Evolutionary conservation across 2,329 filamentous ascomycete species (phyloP).

Genomic region (Trichoderma lentiforme): DNA sequence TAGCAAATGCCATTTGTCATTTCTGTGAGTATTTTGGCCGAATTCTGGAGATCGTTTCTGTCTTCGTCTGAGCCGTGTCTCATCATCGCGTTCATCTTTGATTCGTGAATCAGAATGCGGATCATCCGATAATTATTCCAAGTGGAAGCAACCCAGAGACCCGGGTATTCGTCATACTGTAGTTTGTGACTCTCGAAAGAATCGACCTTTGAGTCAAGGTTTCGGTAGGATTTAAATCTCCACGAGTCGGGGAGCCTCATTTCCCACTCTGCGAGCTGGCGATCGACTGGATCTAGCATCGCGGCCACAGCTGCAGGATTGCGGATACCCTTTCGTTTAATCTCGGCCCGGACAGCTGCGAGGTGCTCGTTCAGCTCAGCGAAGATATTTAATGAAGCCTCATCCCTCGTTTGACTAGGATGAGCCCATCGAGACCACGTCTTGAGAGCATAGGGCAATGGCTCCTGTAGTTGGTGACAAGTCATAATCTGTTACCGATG

Average conservation of each 20-base stretch:
- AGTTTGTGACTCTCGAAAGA: not conserved
- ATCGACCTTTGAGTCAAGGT: not conserved
- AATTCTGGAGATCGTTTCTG: conserved; percentile 7
- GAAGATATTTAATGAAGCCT: not conserved
- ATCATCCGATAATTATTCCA: not conserved
- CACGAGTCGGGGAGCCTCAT: not conserved
- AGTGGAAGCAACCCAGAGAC: not conserved
- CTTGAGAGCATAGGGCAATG: not conserved
- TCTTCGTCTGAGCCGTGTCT: not conserved
- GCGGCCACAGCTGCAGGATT: not conserved
- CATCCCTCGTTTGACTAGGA: not conserved
- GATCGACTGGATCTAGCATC: not conserved
- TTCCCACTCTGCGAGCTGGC: not conserved
- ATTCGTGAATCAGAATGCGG: not conserved
- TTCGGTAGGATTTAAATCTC: not conserved
- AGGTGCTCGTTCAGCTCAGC: not conserved
- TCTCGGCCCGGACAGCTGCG: not conserved
- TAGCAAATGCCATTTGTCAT: conserved; percentile 24
- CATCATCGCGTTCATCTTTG: not conserved
- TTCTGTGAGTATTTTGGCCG: not conserved
- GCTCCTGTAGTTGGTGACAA: not conserved
- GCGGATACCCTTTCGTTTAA: not conserved
- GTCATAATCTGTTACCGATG: not conserved
- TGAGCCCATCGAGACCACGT: not conserved
- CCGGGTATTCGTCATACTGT: not conserved